Base-by-base conservation (phyloP, 768 basidiomycete genomes). In the Phlegmacium glaucopus region DNA sequence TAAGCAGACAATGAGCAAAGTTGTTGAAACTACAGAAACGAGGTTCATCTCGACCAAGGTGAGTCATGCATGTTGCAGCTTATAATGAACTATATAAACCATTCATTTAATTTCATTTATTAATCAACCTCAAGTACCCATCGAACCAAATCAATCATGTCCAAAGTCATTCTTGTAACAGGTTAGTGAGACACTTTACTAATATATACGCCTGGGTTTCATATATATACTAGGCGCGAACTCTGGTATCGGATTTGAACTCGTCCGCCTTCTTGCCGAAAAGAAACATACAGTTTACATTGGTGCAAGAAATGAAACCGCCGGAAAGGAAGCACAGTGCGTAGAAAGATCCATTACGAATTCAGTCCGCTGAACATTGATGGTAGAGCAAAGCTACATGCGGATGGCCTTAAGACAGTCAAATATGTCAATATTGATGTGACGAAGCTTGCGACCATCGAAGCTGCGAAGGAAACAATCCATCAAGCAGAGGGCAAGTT, bases 241-340 rank as follows among this genome's bases (percentile, higher is more conserved):
- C 53, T 54, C 72, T 42, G 75, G 75, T 2, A 76, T 78, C 18
- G 74, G 75, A 32, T 71, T 69, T 48, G 73, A 75, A 45, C 64
- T 76, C 26, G 70, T 73, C 10, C 66, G 65, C 22, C 59, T 74
- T 12, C 60, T 77, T 6, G 73, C 74, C 1, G 56, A 69, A 52
- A 69, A 72, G 49, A 71, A 67, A 0, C 68, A 76, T 47, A 69
- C 50, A 7, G 74, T 77, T 7, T 77, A 75, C 52, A 57, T 76
- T n/a, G 66, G 61, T 28, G 66, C 75, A 3, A 67, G 74, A 48
- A 74, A 71, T 25, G 60, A 66, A 50, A 53, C 54, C 0, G 55
- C 68, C n/a, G 75, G 75, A 9, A 55, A 62, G 44, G 72, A 71
- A 55, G 71, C 72, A 16, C 59, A 62, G 74, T 73, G n/a, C n/a